Evolutionary conservation across 2,329 filamentous ascomycete genomes (phyloP).

Genomic region (Cyphellophora europaea): DNA sequence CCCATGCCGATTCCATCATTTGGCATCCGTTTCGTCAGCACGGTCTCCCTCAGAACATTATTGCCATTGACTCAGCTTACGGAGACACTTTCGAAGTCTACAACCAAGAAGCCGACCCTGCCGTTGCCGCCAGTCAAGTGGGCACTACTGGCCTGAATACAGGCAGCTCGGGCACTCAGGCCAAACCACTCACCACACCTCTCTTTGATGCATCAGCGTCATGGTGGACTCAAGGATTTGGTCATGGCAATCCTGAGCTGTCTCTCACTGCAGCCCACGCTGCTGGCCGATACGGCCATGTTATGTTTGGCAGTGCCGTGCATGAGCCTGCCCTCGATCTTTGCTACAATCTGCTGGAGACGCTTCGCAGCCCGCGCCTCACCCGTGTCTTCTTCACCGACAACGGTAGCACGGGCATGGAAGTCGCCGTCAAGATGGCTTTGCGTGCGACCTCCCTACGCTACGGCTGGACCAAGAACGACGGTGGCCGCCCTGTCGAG

Average conservation of each 20-base stretch:
- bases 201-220: constrained; percentile 78
- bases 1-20: constrained; percentile 53
- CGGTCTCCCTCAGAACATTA: constrained; percentile 54
- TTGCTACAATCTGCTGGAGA: constrained; percentile 53
- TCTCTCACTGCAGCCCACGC: constrained; percentile 70
- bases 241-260: constrained; percentile 64
- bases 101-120: constrained; percentile 18
- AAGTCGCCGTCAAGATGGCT: constrained; percentile 80
- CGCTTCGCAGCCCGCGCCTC: constrained; percentile 55
- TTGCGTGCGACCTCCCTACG: constrained; percentile 57
- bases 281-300: constrained; percentile 74
- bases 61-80: constrained; percentile 69
- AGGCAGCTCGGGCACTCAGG: background rate
- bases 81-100: constrained; percentile 68
- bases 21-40: constrained; percentile 90
- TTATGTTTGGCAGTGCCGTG: constrained; percentile 77
- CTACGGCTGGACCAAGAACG: constrained; percentile 51
- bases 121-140: constrained; percentile 6
- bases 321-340: constrained; percentile 67
- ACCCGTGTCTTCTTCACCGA: constrained; percentile 72
- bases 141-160: background rate
- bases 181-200: constrained; percentile 42
- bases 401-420: constrained; percentile 73
- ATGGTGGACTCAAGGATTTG: constrained; percentile 86
- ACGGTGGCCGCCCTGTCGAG: constrained; percentile 47